phyloP scores from a whole-genome alignment of 108 stramenopile species.

The Cyclotella kingstonii region DNA sequence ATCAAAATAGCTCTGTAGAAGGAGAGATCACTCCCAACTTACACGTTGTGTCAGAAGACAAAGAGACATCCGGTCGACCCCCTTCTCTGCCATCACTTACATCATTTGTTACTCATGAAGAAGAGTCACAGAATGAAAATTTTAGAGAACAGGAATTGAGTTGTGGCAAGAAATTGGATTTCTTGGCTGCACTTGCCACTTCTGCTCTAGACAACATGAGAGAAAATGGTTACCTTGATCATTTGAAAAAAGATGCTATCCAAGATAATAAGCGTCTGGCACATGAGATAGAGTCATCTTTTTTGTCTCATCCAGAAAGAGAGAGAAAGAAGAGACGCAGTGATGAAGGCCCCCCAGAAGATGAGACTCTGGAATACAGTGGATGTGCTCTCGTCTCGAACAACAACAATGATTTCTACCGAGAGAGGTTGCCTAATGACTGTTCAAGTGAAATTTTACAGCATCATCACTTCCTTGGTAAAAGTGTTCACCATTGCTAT shows the following conservation, averaged over 20 bases:
- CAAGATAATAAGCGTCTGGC: constrained; percentile 1
- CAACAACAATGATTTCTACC: too few species aligned
- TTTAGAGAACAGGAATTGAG: neutral
- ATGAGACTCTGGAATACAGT: too few species aligned
- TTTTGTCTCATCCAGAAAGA: too few species aligned
- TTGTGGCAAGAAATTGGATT: constrained; percentile 25
- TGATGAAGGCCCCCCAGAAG: too few species aligned
- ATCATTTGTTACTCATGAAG: neutral
- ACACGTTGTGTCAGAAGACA: constrained; percentile 4
- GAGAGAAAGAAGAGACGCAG: neutral
- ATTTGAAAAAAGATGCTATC: constrained; percentile 11
- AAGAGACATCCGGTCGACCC: neutral
- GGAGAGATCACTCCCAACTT: constrained; percentile 5
- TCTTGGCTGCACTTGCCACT: constrained; percentile 38
- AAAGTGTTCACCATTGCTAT: too few species aligned
- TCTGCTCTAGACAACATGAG: constrained; percentile 32
- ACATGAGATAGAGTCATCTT: constrained; percentile 10
- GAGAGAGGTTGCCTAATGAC: too few species aligned
- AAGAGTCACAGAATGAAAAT: constrained; percentile 8
- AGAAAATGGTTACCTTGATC: too few species aligned
- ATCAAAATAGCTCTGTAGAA: neutral
- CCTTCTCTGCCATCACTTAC: constrained; percentile 6
- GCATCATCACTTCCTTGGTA: too few species aligned
- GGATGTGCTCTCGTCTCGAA: too few species aligned
- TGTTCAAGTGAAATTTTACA: too few species aligned